phyloP scores from a whole-genome alignment of 768 basidiomycete species.

The Hirschioporus abietinus region DNA sequence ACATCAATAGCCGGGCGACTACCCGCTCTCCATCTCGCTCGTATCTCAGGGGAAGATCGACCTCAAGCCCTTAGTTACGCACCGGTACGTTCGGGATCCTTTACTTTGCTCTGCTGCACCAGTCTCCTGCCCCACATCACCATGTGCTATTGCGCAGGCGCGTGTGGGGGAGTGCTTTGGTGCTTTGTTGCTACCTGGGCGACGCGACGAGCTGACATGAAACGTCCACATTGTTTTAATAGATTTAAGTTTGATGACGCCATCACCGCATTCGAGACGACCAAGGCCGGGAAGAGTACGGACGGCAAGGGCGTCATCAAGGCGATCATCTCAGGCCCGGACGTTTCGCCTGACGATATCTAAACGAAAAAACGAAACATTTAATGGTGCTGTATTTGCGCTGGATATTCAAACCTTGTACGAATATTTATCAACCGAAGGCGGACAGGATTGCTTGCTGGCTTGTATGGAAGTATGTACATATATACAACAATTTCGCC shows the following conservation, averaged over 20 bases:
- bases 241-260: slow-evolving; percentile 78
- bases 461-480: not conserved
- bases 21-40: slow-evolving; percentile 79
- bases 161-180: not conserved
- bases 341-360: slow-evolving; percentile 39
- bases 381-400: not conserved
- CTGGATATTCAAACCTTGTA: slow-evolving; percentile 1
- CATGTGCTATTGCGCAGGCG: not conserved
- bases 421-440: not conserved
- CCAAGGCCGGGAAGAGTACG: slow-evolving; percentile 69
- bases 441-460: too few relatives aligned
- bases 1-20: slow-evolving; percentile 65
- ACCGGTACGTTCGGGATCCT: slow-evolving; percentile 46
- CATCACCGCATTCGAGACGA: slow-evolving; percentile 75
- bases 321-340: slow-evolving; percentile 82
- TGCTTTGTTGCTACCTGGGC: not conserved
- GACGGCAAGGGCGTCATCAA: slow-evolving; percentile 91
- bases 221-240: slow-evolving; percentile 7
- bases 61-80: slow-evolving; percentile 84
- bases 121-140: not conserved
- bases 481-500: too few relatives aligned
- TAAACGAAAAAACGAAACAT: slow-evolving; percentile 18
- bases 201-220: not conserved
- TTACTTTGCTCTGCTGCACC: not conserved
- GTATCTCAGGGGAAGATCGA: slow-evolving; percentile 79